A percentile compares a stretch with the other conserved stretches of the same genome.
Conservation (phyloP, 106 monocot species). For the Platanthera guangdongensis region DNA sequence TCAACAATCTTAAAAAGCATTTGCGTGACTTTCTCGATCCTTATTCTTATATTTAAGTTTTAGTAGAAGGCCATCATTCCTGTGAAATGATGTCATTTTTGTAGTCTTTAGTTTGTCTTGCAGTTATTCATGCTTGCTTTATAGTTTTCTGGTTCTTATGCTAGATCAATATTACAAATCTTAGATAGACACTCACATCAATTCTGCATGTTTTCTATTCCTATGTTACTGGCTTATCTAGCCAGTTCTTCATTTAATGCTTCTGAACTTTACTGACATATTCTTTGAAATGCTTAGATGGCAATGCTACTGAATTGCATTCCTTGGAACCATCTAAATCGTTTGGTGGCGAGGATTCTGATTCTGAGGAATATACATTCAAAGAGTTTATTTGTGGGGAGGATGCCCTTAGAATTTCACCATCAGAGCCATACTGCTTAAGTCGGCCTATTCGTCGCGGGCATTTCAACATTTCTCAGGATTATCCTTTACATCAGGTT, state of each 20-base stretch:
- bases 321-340: slow-evolving; percentile 16
- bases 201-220: not conserved
- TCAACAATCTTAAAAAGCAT: too few relatives aligned
- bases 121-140: too few relatives aligned
- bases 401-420: slow-evolving; percentile 77
- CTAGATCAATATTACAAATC: too few relatives aligned
- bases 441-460: slow-evolving; percentile 82
- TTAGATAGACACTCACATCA: not conserved
- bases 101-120: not conserved
- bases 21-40: too few relatives aligned
- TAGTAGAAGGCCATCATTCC: not conserved
- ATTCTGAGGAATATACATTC: slow-evolving; percentile 31
- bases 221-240: not conserved
- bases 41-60: too few relatives aligned
- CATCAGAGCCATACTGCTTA: slow-evolving; percentile 71
- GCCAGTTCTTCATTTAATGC: not conserved
- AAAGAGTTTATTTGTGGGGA: slow-evolving; percentile 75
- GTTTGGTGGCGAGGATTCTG: slow-evolving; percentile 17
- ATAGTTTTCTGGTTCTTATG: too few relatives aligned
- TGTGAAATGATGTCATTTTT: not conserved
- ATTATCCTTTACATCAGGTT: slow-evolving; percentile 88
- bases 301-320: slow-evolving; percentile 18
- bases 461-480: slow-evolving; percentile 84
- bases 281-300: slow-evolving; percentile 26
- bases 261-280: not conserved